Conservation (phyloP, 2,329 filamentous ascomycete genomes). For the Cadophora sp. region DNA sequence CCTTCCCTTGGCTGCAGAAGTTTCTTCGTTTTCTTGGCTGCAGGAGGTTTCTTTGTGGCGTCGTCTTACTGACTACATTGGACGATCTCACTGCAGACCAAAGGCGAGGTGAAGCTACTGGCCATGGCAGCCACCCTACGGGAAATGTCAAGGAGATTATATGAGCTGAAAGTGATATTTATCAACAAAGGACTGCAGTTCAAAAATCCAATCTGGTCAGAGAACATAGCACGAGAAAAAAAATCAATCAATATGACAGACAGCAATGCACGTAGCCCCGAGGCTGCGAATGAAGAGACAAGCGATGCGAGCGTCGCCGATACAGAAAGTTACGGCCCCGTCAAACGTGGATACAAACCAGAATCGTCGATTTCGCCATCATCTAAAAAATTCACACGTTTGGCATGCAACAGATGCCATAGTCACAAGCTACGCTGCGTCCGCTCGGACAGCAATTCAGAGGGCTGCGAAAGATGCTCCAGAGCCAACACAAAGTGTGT, state of each 20-base stretch:
- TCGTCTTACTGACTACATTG: neutral
- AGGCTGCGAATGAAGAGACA: neutral
- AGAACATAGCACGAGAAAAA: neutral
- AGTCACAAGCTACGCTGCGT: conserved; percentile 7
- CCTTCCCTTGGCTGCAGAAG: neutral
- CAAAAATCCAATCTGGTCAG: neutral
- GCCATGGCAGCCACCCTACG: neutral
- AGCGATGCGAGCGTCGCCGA: neutral
- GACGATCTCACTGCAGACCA: neutral
- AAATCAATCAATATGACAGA: neutral
- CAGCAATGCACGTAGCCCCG: neutral
- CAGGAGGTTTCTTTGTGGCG: neutral
- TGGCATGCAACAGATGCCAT: conserved; percentile 9
- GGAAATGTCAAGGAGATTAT: neutral
- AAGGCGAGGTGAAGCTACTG: neutral
- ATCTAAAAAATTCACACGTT: conserved; percentile 7
- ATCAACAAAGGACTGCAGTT: neutral
- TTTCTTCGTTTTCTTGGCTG: neutral
- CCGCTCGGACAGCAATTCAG: neutral
- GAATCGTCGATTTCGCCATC: neutral
- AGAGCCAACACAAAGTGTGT: conserved; percentile 8
- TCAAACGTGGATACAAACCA: neutral
- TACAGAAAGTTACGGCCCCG: neutral
- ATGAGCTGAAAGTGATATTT: neutral
- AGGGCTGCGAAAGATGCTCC: conserved; percentile 4